A percentile compares a stretch with the other conserved stretches of the same genome.
Conservation (phyloP, 805 yeast genomes). For the Wickerhamomyces bisporus region DNA sequence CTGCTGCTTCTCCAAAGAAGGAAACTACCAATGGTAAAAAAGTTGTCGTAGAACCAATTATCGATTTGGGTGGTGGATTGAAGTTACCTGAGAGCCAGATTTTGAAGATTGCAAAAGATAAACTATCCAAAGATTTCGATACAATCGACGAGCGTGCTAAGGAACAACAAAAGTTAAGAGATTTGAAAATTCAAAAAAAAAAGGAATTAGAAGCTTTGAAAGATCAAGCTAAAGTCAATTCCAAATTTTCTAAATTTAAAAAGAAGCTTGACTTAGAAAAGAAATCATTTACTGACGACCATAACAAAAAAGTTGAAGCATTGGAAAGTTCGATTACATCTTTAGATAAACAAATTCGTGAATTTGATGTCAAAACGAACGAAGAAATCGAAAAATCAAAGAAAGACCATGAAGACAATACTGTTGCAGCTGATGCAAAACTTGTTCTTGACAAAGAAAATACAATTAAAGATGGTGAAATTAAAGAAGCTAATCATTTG, state of each 20-base stretch:
- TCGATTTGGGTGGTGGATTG: slow-evolving; percentile 26
- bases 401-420: slow-evolving; percentile 9
- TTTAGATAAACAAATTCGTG: slow-evolving; percentile 17
- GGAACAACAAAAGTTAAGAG: slow-evolving; percentile 19
- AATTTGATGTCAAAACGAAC: slow-evolving; percentile 17
- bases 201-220: slow-evolving; percentile 20
- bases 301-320: slow-evolving; percentile 14
- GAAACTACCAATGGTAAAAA: slow-evolving; percentile 7
- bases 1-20: neutral
- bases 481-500: slow-evolving; percentile 11
- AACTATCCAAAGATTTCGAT: slow-evolving; percentile 15
- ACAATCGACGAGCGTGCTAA: slow-evolving; percentile 20
- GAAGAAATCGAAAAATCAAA: slow-evolving; percentile 18
- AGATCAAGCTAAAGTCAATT: slow-evolving; percentile 21
- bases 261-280: slow-evolving; percentile 22
- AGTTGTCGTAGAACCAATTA: slow-evolving; percentile 15
- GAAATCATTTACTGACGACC: slow-evolving; percentile 12
- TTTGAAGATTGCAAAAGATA: slow-evolving; percentile 22
- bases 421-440: slow-evolving; percentile 17
- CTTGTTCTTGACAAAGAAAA: slow-evolving; percentile 14
- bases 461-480: slow-evolving; percentile 13
- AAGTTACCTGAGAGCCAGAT: slow-evolving; percentile 23
- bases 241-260: slow-evolving; percentile 23
- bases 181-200: slow-evolving; percentile 22
- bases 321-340: slow-evolving; percentile 18